Evolutionary conservation across 495 filamentous ascomycete genomes (phyloP).

Genomic region (Astrocystis sublimbata): DNA sequence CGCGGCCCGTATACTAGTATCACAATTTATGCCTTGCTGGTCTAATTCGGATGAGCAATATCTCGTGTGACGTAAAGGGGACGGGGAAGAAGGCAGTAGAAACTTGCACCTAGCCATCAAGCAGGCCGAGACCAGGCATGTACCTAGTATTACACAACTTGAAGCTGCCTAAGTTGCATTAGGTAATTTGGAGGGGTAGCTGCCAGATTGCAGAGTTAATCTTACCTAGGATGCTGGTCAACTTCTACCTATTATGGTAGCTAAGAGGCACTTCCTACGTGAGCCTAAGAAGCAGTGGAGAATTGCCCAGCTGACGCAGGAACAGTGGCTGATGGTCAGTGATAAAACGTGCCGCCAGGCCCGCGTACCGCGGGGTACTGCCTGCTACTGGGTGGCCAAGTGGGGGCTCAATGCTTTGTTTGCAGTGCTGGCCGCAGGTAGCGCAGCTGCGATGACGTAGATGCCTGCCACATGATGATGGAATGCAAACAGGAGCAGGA

Average conservation of each 20-base stretch:
- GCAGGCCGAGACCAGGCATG: too few species aligned
- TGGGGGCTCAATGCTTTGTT: neutral
- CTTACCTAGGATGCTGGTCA: too few species aligned
- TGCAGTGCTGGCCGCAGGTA: neutral
- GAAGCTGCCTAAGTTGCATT: too few species aligned
- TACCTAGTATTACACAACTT: too few species aligned
- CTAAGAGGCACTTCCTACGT: too few species aligned
- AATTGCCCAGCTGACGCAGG: conserved; percentile 6
- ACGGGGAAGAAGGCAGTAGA: neutral
- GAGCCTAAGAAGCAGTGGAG: too few species aligned
- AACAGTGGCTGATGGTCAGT: neutral
- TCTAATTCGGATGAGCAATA: neutral
- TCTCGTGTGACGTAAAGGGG: conserved; percentile 9
- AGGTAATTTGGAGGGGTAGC: too few species aligned
- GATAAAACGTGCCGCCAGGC: neutral
- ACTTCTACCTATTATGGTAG: too few species aligned
- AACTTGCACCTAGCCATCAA: neutral
- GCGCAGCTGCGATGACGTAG: conserved; percentile 31
- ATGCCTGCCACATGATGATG: conserved; percentile 31
- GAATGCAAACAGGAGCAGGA: conserved; percentile 30
- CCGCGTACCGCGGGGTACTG: too few species aligned
- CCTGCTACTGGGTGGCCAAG: neutral
- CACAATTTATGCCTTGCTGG: neutral
- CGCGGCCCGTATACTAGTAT: neutral
- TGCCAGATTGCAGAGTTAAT: too few species aligned